Percentiles rank a stretch among this genome's conserved stretches.
These are phyloP conservation scores for Fraxinus excelsior DNA, from an alignment of 257 asterid species.

Conservation along the genomic window DNA sequence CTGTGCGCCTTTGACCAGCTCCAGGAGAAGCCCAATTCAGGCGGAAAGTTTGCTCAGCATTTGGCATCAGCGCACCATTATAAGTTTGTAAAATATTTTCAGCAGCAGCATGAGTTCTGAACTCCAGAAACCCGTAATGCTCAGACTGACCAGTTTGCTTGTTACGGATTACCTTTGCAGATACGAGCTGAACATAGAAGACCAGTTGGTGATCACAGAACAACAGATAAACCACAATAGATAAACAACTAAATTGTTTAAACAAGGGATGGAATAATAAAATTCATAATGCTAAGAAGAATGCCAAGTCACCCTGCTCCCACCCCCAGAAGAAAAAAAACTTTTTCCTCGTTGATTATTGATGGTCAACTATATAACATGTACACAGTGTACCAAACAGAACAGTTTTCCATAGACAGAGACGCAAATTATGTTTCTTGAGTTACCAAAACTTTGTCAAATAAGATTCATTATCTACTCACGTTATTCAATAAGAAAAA, in stretches of 20 bases:
- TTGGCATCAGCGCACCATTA: slow-evolving; percentile 71
- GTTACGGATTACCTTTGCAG: slow-evolving; percentile 73
- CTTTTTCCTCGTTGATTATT: background rate
- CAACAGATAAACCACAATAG: background rate
- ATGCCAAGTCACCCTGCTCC: background rate
- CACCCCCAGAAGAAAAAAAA: background rate
- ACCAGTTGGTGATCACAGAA: background rate
- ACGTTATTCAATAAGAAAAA: background rate
- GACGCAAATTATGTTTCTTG: background rate
- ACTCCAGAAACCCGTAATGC: slow-evolving; percentile 88
- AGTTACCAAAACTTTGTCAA: background rate
- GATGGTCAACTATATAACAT: background rate
- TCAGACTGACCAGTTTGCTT: slow-evolving; percentile 74
- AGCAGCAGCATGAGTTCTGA: slow-evolving; percentile 69
- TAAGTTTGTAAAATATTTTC: slow-evolving; percentile 62
- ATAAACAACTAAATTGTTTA: background rate
- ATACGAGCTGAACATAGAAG: slow-evolving; percentile 50
- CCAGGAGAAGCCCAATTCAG: slow-evolving; percentile 89
- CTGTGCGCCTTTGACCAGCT: slow-evolving; percentile 71
- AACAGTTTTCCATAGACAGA: background rate
- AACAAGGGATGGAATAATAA: background rate
- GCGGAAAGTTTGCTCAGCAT: slow-evolving; percentile 61
- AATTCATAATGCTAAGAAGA: background rate
- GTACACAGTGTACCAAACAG: background rate
- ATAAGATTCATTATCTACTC: background rate